Evolutionary conservation across 306 rosid species (phyloP), one percentile per base, ranked within the genome.

Genomic region (Quercus cerris): DNA sequence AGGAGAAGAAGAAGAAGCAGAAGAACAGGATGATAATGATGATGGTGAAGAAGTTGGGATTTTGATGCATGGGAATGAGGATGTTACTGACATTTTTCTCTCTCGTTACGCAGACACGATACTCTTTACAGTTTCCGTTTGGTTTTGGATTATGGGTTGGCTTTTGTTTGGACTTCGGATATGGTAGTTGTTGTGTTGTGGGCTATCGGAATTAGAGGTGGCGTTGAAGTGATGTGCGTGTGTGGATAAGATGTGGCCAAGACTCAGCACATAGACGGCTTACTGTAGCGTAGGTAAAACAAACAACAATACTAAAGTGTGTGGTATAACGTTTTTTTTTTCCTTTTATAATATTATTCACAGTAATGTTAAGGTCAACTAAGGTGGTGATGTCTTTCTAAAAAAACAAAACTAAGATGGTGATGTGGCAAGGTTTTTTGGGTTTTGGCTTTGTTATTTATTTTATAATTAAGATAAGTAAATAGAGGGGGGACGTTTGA

Each of bases 211-310:
- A 78, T 81, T 70, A 77, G 22, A 77, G 52, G 71, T 33, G 73
- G 33, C 19, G 75, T 84, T 49, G 9, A 68, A 68, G 52, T 12
- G 76, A 64, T 30, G n/a, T 57, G 33, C 57, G 64, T 79, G 57
- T 89, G 97, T 92, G 98, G 97, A 89, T 83, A 87, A 75, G 85
- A 87, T 70, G 68, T 35, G 74, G 88, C 94, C 97, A 94, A 89
- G 93, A 88, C 70, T 80, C 87, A 13, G 68, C n/a, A 31, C 41
- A 41, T 41, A 71, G 31, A 73, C 56, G 85, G 59, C 73, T 18
- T 12, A 49, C 54, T 49, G 46, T 41, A 8, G 46, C 46, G 46
- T 8, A 41, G 11, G 46, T 41, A 41, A 41, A 41, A 41, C 46
- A 41, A 41, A 41, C 46, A 8, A 2, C 8, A 41, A 41, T 41